Evolutionary conservation across 169 alveolate genomes (phyloP), one percentile per base, ranked within the genome.

Genomic region (Plasmodium relictum): DNA sequence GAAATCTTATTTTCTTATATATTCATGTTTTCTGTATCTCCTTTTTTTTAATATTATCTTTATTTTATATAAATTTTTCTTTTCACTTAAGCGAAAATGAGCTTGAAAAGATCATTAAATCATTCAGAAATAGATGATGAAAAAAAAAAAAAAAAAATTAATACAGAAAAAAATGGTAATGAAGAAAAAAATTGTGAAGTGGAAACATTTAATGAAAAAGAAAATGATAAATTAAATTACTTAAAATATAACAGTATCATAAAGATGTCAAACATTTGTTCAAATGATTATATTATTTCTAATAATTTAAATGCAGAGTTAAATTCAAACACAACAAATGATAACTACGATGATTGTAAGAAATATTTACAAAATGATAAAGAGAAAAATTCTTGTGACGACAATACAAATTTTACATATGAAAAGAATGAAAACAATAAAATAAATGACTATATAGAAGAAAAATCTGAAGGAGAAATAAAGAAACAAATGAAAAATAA

Each of bases 71-170:
- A 31, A 31, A 31, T 2, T 31, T 31, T 31, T 31, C 6, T 31
- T 31, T 31, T 31, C 39, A 31, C 3, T 3, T 31, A 31, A 31
- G 39, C 3, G 39, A 59, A 74, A 58, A 76, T 76, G 88, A 65
- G 76, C 70, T 63, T 52, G 59, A 76, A 76, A 12, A 66, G 88
- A 50, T 76, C 63, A 62, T 63, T 76, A 24, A 62, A 76, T 63
- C 45, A 42, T 44, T 37, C 22, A 31, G 88, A 56, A 22, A 65
- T 10, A 9, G 65, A 63, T 45, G 65, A 63, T 45, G 68, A 66
- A 52, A 76, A 76, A 5, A 16, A 9, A 8, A 63, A 45, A 31
- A 65, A 76, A 26, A 76, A 50, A 12, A 41, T 12, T 26, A 76
- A 76, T 22, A 14, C 70, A n/a, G 4, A 63, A 14, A 63, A 63